phyloP scores from a whole-genome alignment of 441 rosid species.

The Aleurites moluccanus region DNA sequence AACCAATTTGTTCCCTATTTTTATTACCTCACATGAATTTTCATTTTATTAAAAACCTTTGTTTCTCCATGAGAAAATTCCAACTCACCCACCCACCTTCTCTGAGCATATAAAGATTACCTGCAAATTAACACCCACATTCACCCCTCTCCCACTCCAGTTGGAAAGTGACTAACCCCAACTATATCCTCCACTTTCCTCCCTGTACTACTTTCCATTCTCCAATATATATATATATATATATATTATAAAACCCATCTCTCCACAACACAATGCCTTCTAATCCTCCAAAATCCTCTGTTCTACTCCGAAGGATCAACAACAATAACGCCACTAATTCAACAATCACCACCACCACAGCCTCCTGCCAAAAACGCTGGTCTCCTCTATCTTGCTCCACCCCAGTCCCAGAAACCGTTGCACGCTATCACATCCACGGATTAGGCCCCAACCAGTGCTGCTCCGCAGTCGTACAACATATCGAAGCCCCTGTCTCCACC shows the following conservation, averaged over 20 bases:
- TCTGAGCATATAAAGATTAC: no score
- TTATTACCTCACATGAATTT: conserved; percentile 37
- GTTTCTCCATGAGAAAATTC: background rate
- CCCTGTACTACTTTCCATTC: no score
- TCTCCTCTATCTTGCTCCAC: conserved; percentile 42
- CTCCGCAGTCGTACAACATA: conserved; percentile 56
- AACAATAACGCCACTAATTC: conserved; percentile 16
- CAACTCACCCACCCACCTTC: conserved; percentile 9
- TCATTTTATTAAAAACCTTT: conserved; percentile 13
- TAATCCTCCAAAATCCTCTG: conserved; percentile 40
- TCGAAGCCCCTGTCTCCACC: conserved; percentile 51
- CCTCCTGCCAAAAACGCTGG: conserved; percentile 41
- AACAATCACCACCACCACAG: conserved; percentile 11
- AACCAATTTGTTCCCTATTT: conserved; percentile 33
- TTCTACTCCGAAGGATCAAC: conserved; percentile 54
- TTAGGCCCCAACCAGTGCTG: conserved; percentile 62
- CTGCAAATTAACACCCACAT: no score
- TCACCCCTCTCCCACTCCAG: background rate
- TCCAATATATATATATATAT: no score
- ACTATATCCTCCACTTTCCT: no score
- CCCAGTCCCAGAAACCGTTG: conserved; percentile 50
- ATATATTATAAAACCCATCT: background rate
- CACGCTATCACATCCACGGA: conserved; percentile 52
- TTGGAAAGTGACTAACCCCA: no score
- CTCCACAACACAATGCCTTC: conserved; percentile 44